Base-by-base conservation (phyloP, 352 stramenopile species). In the Phytophthora meadii region DNA sequence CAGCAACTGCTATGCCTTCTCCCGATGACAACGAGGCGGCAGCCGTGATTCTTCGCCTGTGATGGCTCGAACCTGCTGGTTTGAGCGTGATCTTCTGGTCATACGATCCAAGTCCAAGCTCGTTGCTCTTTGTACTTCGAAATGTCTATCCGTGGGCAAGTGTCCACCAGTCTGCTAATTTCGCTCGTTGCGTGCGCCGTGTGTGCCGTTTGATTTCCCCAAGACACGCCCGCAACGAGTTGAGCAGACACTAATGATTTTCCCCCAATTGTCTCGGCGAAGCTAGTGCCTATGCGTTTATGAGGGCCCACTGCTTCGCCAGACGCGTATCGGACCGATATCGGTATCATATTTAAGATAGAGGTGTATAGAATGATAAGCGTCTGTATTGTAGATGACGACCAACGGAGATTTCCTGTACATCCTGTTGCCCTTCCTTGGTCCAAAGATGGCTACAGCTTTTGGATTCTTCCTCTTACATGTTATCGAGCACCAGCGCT, bases 191-290 rank as follows among this genome's bases (percentile, higher is more conserved):
- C 52, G 60, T 39, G 54, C 45, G 53, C 37, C 32, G 49, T 56
- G 54, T 15, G 45, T 25, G 49, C 32, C 17, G 48, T 50, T 65
- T 71, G 32, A 25, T 44, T 45, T 28, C 9, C 17, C 22, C 36
- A 54, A 54, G 36, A 40, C 64, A 49, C 45, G 48, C 49, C 22
- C 46, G 37, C 55, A 60, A 60, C 55, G 56, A 65, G 57, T 36
- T 69, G 56, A 72, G 57, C 68, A 76, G 63, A 62, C 50, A 60
- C 45, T 69, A 65, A 66, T 69, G 32, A 62, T 47, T 72, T 75
- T 36, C 32, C 41, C 25, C 44, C n/a, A 44, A 55, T 56, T 70
- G 51, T 64, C 42, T 68, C 2, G 55, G 46, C 42, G 27, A 37
- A 47, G 37, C 15, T 14, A 37, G 30, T 14, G 30, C 30, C 30